Conservation (phyloP, 2,329 filamentous ascomycete species). For the Didymella exigua region DNA sequence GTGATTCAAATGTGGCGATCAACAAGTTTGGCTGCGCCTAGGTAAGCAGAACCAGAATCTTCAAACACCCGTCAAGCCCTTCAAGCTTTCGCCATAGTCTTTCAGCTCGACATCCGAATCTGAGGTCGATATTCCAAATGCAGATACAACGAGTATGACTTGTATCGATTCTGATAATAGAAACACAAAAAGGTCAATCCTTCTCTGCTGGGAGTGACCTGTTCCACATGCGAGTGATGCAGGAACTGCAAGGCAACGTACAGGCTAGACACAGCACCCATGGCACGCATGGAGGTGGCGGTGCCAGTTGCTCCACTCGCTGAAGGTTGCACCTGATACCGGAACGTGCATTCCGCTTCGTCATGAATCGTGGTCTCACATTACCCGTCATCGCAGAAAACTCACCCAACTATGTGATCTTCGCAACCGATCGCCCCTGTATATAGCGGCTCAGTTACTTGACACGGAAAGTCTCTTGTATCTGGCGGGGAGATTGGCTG, state of each 20-base stretch:
- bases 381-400: not conserved
- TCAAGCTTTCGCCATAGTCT: not conserved
- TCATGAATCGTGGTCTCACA: slow-evolving; percentile 14
- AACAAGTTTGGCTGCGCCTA: not conserved
- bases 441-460: not conserved
- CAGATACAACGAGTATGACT: not conserved
- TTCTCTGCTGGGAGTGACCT: not conserved
- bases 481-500: not conserved
- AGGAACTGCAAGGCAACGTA: not conserved
- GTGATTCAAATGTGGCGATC: not conserved
- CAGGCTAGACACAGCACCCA: not conserved
- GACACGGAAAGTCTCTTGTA: not conserved
- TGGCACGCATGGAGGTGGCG: slow-evolving; percentile 15
- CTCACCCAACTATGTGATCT: not conserved
- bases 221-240: not conserved
- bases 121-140: too few species aligned
- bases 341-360: slow-evolving; percentile 7
- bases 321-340: not conserved
- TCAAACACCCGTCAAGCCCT: not conserved
- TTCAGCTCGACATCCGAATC: not conserved
- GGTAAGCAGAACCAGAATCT: not conserved
- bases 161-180: not conserved
- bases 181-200: not conserved
- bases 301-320: slow-evolving; percentile 10
- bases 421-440: not conserved